Conservation (phyloP, 106 monocot species). For the Apostasia shenzhenica region DNA sequence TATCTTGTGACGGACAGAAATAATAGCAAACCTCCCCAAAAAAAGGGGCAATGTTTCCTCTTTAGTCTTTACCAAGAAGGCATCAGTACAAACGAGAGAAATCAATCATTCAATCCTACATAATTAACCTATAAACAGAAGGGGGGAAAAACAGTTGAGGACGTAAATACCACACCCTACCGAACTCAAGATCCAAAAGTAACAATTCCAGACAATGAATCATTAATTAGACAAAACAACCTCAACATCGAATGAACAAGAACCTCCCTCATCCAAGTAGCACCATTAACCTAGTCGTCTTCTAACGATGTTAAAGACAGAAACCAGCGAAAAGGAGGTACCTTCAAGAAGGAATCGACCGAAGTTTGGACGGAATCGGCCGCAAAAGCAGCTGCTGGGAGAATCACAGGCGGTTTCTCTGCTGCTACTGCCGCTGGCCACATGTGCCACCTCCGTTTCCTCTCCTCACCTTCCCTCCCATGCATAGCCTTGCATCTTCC, state of each 20-base stretch:
- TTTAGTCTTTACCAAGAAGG: no score
- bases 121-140: no score
- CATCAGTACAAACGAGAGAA: no score
- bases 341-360: constrained; percentile 49
- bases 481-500: constrained; percentile 67
- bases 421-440: constrained; percentile 35
- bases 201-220: no score
- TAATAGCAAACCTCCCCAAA: no score
- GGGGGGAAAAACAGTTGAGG: no score
- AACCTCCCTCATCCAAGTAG: not conserved
- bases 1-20: no score
- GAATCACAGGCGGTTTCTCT: constrained; percentile 11
- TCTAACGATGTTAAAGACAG: not conserved
- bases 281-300: not conserved
- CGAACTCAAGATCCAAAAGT: no score
- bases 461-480: constrained; percentile 66
- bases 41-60: no score
- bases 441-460: constrained; percentile 60
- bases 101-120: no score
- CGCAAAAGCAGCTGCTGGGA: constrained; percentile 1
- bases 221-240: not conserved
- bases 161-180: no score
- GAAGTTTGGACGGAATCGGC: constrained; percentile 21
- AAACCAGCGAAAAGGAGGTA: constrained; percentile 3
- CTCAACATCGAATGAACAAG: not conserved